Base-by-base conservation (phyloP, 2,329 filamentous ascomycete genomes). In the Cladosporium sp. region DNA sequence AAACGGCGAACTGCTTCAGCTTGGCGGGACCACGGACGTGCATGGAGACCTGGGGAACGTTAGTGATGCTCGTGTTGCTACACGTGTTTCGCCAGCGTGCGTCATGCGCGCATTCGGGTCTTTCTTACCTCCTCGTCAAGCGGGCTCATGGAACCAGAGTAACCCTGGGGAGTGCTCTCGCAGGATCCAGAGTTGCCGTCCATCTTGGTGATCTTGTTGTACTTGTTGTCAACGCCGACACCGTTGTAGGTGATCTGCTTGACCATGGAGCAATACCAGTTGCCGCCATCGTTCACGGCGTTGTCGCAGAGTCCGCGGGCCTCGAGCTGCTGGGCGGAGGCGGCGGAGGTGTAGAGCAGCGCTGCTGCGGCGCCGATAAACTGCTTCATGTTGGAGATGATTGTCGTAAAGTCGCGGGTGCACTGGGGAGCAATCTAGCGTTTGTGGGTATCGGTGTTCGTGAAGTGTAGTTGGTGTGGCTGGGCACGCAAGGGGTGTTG, bases 11-110 rank as follows among this genome's bases (percentile, higher is more conserved):
- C 70, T 91, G 84, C 73, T 86, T 87, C 34, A 93, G 75, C 46
- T 84, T 79, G 70, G 91, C 76, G 1, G 91, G 90, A 3, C 91
- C 91, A 70, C 90, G 88, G 73, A 93, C 83, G 75, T 92, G 88
- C 67, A 91, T 77, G 1, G 89, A 91, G 32, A 93, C 81, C 89
- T 92, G 66, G 43, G 21, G 56, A n/a, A 25, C 23, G 46, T 67
- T 39, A 65, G 32, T 10, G 23, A 23, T 58, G 62, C 5, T 32
- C 11, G 25, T 18, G 49, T 48, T 48, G 36, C 21, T 21, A n/a
- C 25, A 28, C 49, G 49, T 25, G 49, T 57, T 32, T 16, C 34
- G 26, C 14, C 18, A 18, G 3, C n/a, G 21, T 18, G 2, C 11
- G 23, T 30, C 10, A 14, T 23, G 34, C 26, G 39, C 26, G 18